Evolutionary conservation across 371 early-diverging fungal species (phyloP).

Genomic region (Rhizopus delemar): DNA sequence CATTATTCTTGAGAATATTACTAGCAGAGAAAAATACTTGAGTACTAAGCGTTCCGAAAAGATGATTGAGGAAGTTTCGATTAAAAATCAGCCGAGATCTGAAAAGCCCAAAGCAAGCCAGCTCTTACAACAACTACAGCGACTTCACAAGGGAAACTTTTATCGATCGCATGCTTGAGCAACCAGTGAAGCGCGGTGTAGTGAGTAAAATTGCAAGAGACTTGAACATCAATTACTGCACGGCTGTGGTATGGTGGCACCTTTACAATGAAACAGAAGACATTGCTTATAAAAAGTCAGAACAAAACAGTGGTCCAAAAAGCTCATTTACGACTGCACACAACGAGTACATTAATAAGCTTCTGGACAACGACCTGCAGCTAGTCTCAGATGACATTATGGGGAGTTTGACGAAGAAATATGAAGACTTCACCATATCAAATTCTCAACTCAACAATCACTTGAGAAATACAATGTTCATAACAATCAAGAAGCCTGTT

Average conservation of each 20-base stretch:
- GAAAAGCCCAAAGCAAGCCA: slow-evolving; percentile 1
- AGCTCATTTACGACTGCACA: slow-evolving; percentile 3
- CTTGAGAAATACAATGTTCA: slow-evolving; percentile 14
- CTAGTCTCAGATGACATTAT: slow-evolving; percentile 3
- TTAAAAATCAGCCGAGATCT: slow-evolving; percentile 8
- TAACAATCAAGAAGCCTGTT: slow-evolving; percentile 9
- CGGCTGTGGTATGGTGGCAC: slow-evolving; percentile 8
- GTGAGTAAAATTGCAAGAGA: slow-evolving; percentile 14
- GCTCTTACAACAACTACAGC: slow-evolving; percentile 11
- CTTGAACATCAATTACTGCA: slow-evolving; percentile 6
- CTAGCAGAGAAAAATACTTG: slow-evolving; percentile 11
- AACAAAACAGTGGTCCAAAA: slow-evolving; percentile 14
- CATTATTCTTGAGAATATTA: slow-evolving; percentile 6
- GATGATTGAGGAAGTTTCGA: slow-evolving; percentile 1
- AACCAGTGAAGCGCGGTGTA: slow-evolving; percentile 8
- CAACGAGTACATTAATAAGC: background rate
- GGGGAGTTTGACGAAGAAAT: slow-evolving; percentile 3
- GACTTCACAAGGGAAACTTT: slow-evolving; percentile 12
- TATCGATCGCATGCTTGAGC: slow-evolving; percentile 14
- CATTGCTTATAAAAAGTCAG: slow-evolving; percentile 6
- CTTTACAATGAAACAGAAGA: slow-evolving; percentile 1
- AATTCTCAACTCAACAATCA: slow-evolving; percentile 14
- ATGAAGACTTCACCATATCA: slow-evolving; percentile 11
- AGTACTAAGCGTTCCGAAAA: slow-evolving; percentile 7
- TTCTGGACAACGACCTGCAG: slow-evolving; percentile 1